These are phyloP conservation scores for Cylindricascospora bacillispora DNA, from an alignment of 1,139 yeast genomes.

Conservation along the genomic window DNA sequence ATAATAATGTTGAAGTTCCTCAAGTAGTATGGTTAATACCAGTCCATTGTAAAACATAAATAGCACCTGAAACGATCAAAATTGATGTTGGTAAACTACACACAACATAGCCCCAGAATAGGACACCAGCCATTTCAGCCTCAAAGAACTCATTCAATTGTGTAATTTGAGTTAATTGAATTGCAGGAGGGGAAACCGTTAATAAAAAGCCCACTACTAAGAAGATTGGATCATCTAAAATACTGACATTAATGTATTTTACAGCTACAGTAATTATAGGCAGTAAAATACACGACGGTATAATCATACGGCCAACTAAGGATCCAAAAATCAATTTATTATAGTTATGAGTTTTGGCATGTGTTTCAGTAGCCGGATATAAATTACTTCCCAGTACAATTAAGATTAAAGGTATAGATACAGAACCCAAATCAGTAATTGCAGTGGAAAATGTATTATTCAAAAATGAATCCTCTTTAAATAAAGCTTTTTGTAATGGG, in stretches of 20 bases:
- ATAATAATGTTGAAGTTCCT: too few relatives aligned
- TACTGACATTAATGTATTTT: constrained; percentile 48
- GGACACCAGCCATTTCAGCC: constrained; percentile 59
- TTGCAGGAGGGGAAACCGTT: constrained; percentile 69
- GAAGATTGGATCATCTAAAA: constrained; percentile 66
- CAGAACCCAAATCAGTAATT: constrained; percentile 66
- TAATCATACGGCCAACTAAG: constrained; percentile 56
- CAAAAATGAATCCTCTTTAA: constrained; percentile 51
- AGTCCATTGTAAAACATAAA: constrained; percentile 31
- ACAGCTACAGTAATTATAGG: constrained; percentile 54
- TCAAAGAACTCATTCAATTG: constrained; percentile 50
- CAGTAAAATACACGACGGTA: constrained; percentile 50
- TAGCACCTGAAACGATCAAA: constrained; percentile 51
- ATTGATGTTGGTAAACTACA: constrained; percentile 66
- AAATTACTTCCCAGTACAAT: constrained; percentile 67
- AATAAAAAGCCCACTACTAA: constrained; percentile 58
- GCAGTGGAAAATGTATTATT: constrained; percentile 70
- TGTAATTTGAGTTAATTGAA: constrained; percentile 65
- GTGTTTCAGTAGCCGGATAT: constrained; percentile 52
- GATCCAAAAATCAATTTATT: constrained; percentile 53
- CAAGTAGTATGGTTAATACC: constrained; percentile 5
- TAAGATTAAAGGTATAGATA: constrained; percentile 75
- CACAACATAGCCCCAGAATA: constrained; percentile 68
- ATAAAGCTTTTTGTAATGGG: constrained; percentile 50
- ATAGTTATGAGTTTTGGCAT: constrained; percentile 51